Conservation (phyloP, 2,329 filamentous ascomycete species). For the Fusarium euwallaceae region DNA sequence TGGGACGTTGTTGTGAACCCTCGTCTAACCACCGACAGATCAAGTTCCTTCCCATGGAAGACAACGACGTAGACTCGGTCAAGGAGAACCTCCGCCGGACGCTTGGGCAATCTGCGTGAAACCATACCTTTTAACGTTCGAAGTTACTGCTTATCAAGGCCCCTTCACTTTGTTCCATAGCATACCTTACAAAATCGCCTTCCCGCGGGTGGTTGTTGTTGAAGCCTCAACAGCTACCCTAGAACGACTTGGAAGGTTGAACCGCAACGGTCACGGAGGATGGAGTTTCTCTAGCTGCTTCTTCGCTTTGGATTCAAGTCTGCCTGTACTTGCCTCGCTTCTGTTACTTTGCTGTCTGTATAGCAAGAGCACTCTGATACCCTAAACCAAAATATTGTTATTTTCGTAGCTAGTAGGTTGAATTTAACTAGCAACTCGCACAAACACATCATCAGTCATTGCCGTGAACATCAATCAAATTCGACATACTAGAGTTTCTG, state of each 20-base stretch:
- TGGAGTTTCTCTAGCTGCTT: background rate
- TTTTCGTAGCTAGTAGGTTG: background rate
- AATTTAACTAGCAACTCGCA: background rate
- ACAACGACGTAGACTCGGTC: slow-evolving; percentile 68
- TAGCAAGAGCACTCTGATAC: slow-evolving; percentile 41
- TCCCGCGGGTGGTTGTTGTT: background rate
- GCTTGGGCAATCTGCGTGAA: slow-evolving; percentile 51
- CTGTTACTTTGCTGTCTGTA: background rate
- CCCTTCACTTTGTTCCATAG: background rate
- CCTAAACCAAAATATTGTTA: slow-evolving; percentile 14
- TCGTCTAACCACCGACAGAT: slow-evolving; percentile 61
- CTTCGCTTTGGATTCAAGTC: background rate
- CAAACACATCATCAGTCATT: background rate
- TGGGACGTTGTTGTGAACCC: too few relatives aligned
- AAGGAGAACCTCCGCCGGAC: slow-evolving; percentile 71
- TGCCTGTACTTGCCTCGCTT: background rate
- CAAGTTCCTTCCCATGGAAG: slow-evolving; percentile 75
- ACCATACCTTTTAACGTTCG: background rate
- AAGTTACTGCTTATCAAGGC: background rate
- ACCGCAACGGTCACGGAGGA: background rate
- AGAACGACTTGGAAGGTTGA: too few relatives aligned
- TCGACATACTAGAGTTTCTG: background rate
- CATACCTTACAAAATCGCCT: background rate
- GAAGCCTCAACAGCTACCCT: slow-evolving; percentile 9
- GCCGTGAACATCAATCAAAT: slow-evolving; percentile 13